These are phyloP conservation scores for Eragrostis curvula DNA, from an alignment of 176 grass and related monocot species.

Conservation along the genomic window DNA sequence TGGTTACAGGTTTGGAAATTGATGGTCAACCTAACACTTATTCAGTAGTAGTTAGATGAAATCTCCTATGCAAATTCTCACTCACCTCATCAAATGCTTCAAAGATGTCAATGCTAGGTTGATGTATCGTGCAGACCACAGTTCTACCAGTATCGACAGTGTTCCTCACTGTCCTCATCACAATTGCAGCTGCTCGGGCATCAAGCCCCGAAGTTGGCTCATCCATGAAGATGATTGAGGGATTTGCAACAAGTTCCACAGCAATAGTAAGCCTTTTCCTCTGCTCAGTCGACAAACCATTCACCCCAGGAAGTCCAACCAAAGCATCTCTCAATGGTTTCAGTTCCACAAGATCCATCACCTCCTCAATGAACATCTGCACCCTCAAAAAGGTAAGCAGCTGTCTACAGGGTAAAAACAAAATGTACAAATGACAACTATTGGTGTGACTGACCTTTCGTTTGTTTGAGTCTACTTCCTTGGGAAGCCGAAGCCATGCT, in stretches of 20 bases:
- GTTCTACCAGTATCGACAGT: constrained; percentile 87
- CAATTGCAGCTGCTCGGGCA: constrained; percentile 91
- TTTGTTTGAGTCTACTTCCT: constrained; percentile 66
- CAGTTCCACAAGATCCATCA: constrained; percentile 95
- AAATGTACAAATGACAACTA: not conserved
- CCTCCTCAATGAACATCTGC: constrained; percentile 85
- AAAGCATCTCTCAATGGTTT: constrained; percentile 69
- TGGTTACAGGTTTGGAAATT: not conserved
- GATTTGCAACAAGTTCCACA: constrained; percentile 91
- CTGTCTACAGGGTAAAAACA: not conserved
- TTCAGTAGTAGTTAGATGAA: constrained; percentile 11
- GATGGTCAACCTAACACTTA: not conserved
- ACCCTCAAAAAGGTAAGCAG: constrained; percentile 38
- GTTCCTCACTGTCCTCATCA: constrained; percentile 92
- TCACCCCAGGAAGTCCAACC: constrained; percentile 81
- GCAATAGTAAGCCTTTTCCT: constrained; percentile 91
- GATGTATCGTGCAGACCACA: constrained; percentile 95
- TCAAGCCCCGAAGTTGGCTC: constrained; percentile 93
- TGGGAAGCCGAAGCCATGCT: constrained; percentile 86
- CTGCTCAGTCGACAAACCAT: constrained; percentile 87
- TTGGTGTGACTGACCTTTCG: constrained; percentile 61
- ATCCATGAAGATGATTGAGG: constrained; percentile 93
- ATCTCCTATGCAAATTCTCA: not conserved
- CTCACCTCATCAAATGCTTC: constrained; percentile 97
- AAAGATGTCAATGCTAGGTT: constrained; percentile 99